Evolutionary conservation across 2,329 filamentous ascomycete genomes (phyloP), one percentile per base, ranked within the genome.

Genomic region (Zymoseptoria pseudotritici): DNA sequence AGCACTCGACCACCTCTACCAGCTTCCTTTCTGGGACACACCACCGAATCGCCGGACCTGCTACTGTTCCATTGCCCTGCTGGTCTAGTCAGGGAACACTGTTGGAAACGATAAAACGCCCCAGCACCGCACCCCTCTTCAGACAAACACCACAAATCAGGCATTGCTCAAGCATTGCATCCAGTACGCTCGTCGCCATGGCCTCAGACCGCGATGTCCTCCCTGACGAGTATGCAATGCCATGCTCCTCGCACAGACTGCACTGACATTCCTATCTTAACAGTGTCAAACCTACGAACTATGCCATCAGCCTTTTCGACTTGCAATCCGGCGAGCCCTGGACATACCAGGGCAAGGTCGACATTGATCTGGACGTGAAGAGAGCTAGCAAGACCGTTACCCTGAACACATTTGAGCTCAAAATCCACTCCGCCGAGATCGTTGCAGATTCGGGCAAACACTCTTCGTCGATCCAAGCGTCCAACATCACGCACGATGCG

Each of bases 391-490:
- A 84, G 70, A 83, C 91, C 67, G 86, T 99, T 63, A 84, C 89
- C 50, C 79, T 97, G 74, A 99, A 99, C 76, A 82, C 89, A 51
- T 85, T 94, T 70, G 86, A 96, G 73, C 83, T 99, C 69, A 89
- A 89, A 72, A 82, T 97, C 49, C 81, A 86, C 65, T 80, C 79
- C 62, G 86, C 83, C 2, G 85, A 87, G 72, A 76, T 93, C 58
- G 77, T 79, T 53, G 74, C 83, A 53, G 82, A 85, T 60, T 78
- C 82, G 60, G 80, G 77, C 64, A 84, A 86, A 75, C 79, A 80
- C 54, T 79, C 82, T 59, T 80, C 83, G 64, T 74, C 81, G 58
- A 76, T 82, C 65, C 79, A 86, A 70, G 82, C 89, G 19, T 85
- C 83, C 63, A 79, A 84, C 57, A 88, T 96, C 72, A 82, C 82